Conservation (phyloP, 2,329 filamentous ascomycete species). For the Fulvia fulva region DNA sequence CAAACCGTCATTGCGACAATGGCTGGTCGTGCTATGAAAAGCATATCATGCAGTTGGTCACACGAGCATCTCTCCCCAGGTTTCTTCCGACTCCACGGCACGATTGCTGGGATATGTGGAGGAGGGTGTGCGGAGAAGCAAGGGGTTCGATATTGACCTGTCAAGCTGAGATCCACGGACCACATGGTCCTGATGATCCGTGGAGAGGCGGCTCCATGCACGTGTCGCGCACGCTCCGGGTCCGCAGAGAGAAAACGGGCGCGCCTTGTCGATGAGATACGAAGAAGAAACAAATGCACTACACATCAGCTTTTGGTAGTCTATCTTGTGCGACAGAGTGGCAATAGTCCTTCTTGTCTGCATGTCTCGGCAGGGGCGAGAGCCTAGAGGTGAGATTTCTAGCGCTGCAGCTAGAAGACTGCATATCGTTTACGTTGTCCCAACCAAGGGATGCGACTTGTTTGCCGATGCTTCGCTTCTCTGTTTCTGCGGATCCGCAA, state of each 20-base stretch:
- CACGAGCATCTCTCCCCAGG: background rate
- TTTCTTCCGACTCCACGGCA: background rate
- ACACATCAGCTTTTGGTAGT: background rate
- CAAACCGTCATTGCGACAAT: background rate
- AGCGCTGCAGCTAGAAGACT: conserved; percentile 12
- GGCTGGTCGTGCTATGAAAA: background rate
- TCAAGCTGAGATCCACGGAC: background rate
- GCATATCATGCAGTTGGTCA: background rate
- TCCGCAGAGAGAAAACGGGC: background rate
- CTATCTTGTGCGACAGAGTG: background rate
- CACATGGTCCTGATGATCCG: background rate
- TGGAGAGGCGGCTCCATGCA: background rate
- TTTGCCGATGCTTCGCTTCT: background rate
- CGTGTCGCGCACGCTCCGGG: background rate
- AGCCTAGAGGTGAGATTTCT: background rate
- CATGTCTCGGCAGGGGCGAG: background rate
- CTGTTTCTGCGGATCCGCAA: background rate
- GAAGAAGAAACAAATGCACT: background rate
- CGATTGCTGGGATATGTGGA: background rate
- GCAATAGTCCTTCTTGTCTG: background rate
- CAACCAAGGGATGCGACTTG: conserved; percentile 6
- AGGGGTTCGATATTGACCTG: conserved; percentile 1
- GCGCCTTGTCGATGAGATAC: background rate
- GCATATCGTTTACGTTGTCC: background rate
- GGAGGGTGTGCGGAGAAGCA: conserved; percentile 2